phyloP scores from a whole-genome alignment of 495 filamentous ascomycete species.

The Parmelia sp. region DNA sequence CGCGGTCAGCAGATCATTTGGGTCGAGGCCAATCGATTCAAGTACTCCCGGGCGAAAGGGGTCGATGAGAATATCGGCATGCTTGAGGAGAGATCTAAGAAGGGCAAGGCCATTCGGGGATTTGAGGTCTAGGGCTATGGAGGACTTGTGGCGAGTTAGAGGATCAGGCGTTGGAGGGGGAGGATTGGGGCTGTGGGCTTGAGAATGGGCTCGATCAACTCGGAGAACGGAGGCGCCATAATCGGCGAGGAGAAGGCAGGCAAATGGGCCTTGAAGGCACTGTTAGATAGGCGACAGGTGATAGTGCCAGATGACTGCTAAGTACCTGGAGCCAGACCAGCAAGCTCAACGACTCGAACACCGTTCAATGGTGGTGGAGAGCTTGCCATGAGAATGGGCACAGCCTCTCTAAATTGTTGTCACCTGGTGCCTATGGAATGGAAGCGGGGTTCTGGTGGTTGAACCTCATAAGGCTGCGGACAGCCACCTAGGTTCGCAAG shows the following conservation, averaged over 20 bases:
- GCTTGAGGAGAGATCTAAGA: slow-evolving; percentile 54
- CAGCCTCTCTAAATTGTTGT: background rate
- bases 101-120: slow-evolving; percentile 53
- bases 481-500: no score
- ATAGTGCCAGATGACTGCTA: background rate
- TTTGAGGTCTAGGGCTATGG: slow-evolving; percentile 72
- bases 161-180: slow-evolving; percentile 53
- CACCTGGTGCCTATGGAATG: background rate
- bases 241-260: slow-evolving; percentile 81
- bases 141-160: slow-evolving; percentile 71
- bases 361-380: slow-evolving; percentile 59
- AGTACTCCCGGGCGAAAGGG: slow-evolving; percentile 87
- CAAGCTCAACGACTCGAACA: slow-evolving; percentile 81
- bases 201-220: slow-evolving; percentile 60
- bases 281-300: slow-evolving; percentile 11
- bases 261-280: slow-evolving; percentile 62
- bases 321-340: slow-evolving; percentile 78
- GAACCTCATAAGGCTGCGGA: background rate
- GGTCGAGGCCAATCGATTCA: slow-evolving; percentile 72
- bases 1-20: slow-evolving; percentile 52
- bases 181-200: slow-evolving; percentile 30
- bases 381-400: slow-evolving; percentile 34
- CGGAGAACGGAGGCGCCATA: slow-evolving; percentile 83
- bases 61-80: slow-evolving; percentile 79
- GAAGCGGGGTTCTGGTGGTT: background rate